phyloP scores from a whole-genome alignment of 2,329 filamentous ascomycete species.

The Aspergillus sp. region DNA sequence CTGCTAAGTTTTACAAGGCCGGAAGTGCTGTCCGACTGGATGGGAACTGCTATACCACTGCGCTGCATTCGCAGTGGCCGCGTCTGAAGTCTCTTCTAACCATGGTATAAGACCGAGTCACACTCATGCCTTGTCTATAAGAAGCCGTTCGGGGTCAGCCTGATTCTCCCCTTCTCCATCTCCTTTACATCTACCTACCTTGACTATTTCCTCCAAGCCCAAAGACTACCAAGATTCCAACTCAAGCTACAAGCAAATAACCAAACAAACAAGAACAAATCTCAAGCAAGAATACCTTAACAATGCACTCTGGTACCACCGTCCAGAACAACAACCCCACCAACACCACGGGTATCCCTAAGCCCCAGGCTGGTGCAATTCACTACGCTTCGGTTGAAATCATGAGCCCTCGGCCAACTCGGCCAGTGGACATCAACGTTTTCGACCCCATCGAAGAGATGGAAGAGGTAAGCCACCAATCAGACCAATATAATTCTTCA shows the following conservation, averaged over 20 bases:
- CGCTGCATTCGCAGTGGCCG: not conserved
- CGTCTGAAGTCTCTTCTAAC: not conserved
- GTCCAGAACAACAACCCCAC: not conserved
- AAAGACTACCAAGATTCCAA: not conserved
- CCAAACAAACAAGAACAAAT: too few relatives aligned
- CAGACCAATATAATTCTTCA: rapidly evolving
- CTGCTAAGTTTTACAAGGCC: too few relatives aligned
- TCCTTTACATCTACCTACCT: not conserved
- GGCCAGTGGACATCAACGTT: not conserved
- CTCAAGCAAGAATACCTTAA: too few relatives aligned
- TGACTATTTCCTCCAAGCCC: not conserved
- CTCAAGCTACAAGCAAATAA: not conserved
- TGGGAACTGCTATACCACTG: not conserved
- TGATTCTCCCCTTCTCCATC: not conserved
- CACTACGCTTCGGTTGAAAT: not conserved
- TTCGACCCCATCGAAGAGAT: not conserved
- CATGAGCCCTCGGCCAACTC: not conserved
- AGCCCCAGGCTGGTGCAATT: not conserved
- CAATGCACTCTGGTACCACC: too few relatives aligned
- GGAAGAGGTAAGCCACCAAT: not conserved
- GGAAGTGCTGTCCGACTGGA: not conserved
- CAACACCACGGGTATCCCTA: not conserved
- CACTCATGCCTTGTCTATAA: not conserved
- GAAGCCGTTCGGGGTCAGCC: not conserved
- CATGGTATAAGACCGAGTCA: not conserved